Evolutionary conservation across 148 eudicot genomes (phyloP).

Genomic region (Camellia granthamiana): DNA sequence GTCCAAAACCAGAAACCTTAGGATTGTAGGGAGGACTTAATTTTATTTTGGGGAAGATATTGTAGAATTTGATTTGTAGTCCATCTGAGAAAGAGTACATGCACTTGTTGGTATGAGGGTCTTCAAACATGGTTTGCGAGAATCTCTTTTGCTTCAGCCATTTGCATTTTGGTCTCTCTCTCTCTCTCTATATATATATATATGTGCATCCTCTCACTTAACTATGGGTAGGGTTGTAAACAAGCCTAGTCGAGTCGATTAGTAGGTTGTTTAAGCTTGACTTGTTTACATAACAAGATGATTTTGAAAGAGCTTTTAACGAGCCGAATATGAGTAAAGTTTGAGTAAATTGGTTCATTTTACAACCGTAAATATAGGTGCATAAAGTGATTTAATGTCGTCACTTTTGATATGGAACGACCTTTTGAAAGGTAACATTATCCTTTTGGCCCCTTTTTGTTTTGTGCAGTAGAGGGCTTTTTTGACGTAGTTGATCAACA

Average conservation of each 20-base stretch:
- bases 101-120: background rate
- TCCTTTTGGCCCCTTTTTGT: too few species aligned
- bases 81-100: background rate
- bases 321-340: too few species aligned
- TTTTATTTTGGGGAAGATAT: background rate
- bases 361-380: background rate
- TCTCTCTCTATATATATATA: background rate
- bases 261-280: too few species aligned
- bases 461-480: too few species aligned
- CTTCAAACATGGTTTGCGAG: background rate
- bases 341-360: too few species aligned
- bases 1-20: background rate
- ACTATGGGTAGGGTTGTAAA: background rate
- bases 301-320: too few species aligned
- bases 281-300: too few species aligned
- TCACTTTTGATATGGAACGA: background rate
- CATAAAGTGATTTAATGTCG: background rate
- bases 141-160: background rate
- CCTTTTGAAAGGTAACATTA: too few species aligned
- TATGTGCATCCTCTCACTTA: background rate
- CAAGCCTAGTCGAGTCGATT: too few species aligned
- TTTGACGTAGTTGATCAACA: too few species aligned
- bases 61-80: background rate
- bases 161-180: conserved; percentile 7
- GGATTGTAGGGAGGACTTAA: background rate